These are phyloP conservation scores for Sporisorium graminicola DNA, from an alignment of 1,284 basidiomycete species.

Conservation along the genomic window DNA sequence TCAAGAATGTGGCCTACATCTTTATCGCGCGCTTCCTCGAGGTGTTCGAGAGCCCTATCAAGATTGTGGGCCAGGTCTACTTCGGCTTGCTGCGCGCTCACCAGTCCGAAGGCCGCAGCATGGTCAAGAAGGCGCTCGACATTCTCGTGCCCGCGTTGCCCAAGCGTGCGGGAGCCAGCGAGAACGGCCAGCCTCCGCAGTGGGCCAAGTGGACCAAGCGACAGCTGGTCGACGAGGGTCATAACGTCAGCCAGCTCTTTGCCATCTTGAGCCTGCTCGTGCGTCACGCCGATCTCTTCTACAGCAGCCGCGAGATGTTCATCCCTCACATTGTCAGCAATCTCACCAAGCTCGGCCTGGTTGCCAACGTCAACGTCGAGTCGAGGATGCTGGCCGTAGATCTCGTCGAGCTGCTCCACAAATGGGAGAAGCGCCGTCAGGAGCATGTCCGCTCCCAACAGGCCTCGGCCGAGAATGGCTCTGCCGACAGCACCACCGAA, in stretches of 20 bases:
- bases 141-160: constrained; percentile 89
- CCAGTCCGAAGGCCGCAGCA: constrained; percentile 80
- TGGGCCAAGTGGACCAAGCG: constrained; percentile 93
- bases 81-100: constrained; percentile 86
- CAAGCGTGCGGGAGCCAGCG: constrained; percentile 71
- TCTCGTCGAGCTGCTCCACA: constrained; percentile 70
- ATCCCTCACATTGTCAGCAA: constrained; percentile 95
- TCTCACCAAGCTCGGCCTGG: constrained; percentile 86
- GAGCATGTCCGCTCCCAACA: constrained; percentile 69
- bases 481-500: constrained; percentile 8
- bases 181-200: constrained; percentile 75
- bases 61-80: constrained; percentile 96
- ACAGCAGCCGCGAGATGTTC: constrained; percentile 90
- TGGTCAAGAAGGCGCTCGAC: constrained; percentile 89
- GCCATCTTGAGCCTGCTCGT: constrained; percentile 93
- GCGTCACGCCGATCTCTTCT: constrained; percentile 92
- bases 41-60: constrained; percentile 88
- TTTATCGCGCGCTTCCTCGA: constrained; percentile 95
- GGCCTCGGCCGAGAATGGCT: constrained; percentile 8
- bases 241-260: constrained; percentile 81
- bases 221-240: constrained; percentile 89
- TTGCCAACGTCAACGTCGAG: constrained; percentile 78
- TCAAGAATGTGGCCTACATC: constrained; percentile 94
- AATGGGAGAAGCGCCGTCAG: constrained; percentile 70
- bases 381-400: constrained; percentile 76